Evolutionary conservation across 805 yeast genomes (phyloP).

Genomic region (Barnettozyma vustinii): DNA sequence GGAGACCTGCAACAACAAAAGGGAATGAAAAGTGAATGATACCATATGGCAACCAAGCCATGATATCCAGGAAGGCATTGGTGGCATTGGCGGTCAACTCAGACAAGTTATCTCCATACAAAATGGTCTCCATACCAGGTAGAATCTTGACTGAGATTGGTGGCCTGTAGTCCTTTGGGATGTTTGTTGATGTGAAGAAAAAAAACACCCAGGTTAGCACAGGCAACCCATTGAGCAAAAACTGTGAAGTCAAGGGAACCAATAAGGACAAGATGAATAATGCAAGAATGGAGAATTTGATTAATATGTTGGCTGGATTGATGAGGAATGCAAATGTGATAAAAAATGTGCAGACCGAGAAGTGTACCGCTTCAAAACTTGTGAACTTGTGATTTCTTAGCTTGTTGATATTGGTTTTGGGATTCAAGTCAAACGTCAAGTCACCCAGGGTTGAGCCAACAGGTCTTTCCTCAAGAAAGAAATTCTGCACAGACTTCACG

Average conservation of each 20-base stretch:
- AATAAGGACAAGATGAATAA: conserved; percentile 42
- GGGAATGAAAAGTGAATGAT: conserved; percentile 87
- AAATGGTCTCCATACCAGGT: conserved; percentile 87
- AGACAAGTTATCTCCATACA: conserved; percentile 87
- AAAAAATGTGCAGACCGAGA: conserved; percentile 45
- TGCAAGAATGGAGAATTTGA: conserved; percentile 29
- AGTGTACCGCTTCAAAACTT: conserved; percentile 45
- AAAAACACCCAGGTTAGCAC: conserved; percentile 81
- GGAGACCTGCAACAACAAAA: conserved; percentile 70
- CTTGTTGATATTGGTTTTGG: conserved; percentile 35
- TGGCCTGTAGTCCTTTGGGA: conserved; percentile 73
- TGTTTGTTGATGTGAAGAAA: conserved; percentile 69
- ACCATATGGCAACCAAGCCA: conserved; percentile 96
- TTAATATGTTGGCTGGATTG: conserved; percentile 48
- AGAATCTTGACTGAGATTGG: conserved; percentile 83
- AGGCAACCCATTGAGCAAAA: conserved; percentile 78
- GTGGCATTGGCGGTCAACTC: conserved; percentile 75
- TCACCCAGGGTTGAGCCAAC: conserved; percentile 45
- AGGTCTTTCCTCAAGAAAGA: conserved; percentile 51
- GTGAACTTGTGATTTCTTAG: conserved; percentile 40
- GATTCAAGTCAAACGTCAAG: conserved; percentile 43
- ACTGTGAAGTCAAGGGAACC: conserved; percentile 77
- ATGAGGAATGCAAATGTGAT: conserved; percentile 53
- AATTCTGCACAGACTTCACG: conserved; percentile 25
- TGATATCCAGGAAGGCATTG: conserved; percentile 60